A percentile compares a stretch with the other conserved stretches of the same genome.
Evolutionary conservation across 768 basidiomycete species (phyloP).

Genomic region (Boletus eberwhitei): DNA sequence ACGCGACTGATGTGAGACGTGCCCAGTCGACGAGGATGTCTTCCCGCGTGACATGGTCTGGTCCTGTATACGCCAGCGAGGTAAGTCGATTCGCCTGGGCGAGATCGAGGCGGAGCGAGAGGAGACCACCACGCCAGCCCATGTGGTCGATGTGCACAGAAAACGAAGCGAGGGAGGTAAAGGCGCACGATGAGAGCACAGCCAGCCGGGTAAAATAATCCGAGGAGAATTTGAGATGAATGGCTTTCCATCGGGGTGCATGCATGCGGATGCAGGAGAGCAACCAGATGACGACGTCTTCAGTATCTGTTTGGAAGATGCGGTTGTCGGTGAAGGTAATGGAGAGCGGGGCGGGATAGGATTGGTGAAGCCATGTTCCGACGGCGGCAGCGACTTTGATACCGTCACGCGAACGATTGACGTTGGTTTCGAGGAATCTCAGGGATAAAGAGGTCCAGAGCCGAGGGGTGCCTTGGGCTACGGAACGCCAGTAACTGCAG

Average conservation of each 20-base stretch:
- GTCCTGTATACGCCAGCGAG: conserved; percentile 24
- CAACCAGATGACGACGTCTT: conserved; percentile 17
- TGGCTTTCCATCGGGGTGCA: conserved; percentile 24
- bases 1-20: conserved; percentile 23
- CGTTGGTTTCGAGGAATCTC: conserved; percentile 18
- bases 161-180: conserved; percentile 22
- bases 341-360: conserved; percentile 21
- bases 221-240: conserved; percentile 27
- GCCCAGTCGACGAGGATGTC: conserved; percentile 23
- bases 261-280: conserved; percentile 17
- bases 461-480: conserved; percentile 13
- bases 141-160: conserved; percentile 27
- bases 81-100: conserved; percentile 13
- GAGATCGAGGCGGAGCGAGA: conserved; percentile 23
- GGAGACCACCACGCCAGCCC: conserved; percentile 24
- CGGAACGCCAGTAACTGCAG: conserved; percentile 26
- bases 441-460: conserved; percentile 29
- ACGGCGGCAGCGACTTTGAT: conserved; percentile 11
- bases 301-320: conserved; percentile 25
- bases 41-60: conserved; percentile 21
- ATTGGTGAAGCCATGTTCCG: conserved; percentile 24
- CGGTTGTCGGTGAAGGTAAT: conserved; percentile 26
- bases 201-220: conserved; percentile 22
- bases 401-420: conserved; percentile 20
- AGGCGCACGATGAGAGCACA: conserved; percentile 18